A percentile compares a stretch with the other conserved stretches of the same genome.
These are phyloP conservation scores for Dioscorea cayenensis DNA, from an alignment of 116 monocot species.

Conservation along the genomic window DNA sequence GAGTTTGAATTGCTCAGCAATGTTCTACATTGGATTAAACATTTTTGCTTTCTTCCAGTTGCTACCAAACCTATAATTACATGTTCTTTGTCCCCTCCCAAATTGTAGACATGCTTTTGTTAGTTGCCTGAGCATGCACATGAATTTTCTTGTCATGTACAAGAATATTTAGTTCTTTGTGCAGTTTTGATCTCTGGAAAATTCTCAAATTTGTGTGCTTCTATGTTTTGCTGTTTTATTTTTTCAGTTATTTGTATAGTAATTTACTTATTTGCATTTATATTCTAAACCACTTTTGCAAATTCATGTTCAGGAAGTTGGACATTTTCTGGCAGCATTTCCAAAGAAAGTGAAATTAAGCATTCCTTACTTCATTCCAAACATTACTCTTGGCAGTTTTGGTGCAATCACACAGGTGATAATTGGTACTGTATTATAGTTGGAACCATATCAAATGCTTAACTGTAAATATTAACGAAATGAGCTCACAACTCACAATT, in stretches of 20 bases:
- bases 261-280: neutral
- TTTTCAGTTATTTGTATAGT: neutral
- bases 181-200: too few relatives aligned
- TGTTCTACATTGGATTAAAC: neutral
- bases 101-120: too few relatives aligned
- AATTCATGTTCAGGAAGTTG: constrained; percentile 58
- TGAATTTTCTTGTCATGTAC: too few relatives aligned
- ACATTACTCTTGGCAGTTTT: constrained; percentile 91
- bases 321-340: constrained; percentile 79
- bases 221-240: neutral
- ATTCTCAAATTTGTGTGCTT: too few relatives aligned
- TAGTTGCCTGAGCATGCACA: too few relatives aligned
- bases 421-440: neutral
- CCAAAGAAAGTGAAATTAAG: constrained; percentile 81
- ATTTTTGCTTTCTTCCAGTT: neutral
- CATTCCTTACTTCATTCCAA: constrained; percentile 90
- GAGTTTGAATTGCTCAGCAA: neutral
- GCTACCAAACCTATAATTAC: neutral
- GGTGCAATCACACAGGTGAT: constrained; percentile 96
- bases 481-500: neutral
- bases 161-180: too few relatives aligned
- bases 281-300: neutral
- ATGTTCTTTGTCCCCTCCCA: neutral
- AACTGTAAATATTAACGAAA: neutral
- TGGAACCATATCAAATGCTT: neutral